Conservation (phyloP, 228 moss, liverwort and hornwort species). For the Sphagnum magellanicum region DNA sequence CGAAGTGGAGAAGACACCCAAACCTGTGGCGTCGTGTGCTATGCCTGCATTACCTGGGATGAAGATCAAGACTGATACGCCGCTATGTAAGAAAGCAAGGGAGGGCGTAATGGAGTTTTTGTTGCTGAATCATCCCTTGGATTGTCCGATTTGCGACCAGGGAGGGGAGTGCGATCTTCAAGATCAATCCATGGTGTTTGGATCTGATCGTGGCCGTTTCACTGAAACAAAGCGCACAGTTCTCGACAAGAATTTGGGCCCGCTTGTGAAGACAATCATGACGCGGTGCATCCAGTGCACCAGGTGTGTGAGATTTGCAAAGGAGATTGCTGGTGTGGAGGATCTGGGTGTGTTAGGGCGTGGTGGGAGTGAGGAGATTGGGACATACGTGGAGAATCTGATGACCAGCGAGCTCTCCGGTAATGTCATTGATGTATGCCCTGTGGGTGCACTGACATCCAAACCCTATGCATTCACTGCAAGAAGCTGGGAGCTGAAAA, state of each 20-base stretch:
- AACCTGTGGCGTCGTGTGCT: conserved; percentile 96
- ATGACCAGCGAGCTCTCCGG: conserved; percentile 94
- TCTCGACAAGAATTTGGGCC: conserved; percentile 86
- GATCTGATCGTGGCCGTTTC: conserved; percentile 87
- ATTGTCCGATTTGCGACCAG: conserved; percentile 98
- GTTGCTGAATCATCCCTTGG: conserved; percentile 93
- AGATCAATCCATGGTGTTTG: conserved; percentile 93
- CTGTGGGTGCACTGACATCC: conserved; percentile 87
- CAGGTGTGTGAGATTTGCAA: conserved; percentile 95
- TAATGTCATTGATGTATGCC: conserved; percentile 89
- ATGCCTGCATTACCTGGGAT: conserved; percentile 93
- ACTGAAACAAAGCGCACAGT: conserved; percentile 68
- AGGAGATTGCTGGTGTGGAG: conserved; percentile 91
- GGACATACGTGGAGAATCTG: conserved; percentile 81
- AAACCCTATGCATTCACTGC: conserved; percentile 82
- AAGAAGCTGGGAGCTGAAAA: conserved; percentile 97
- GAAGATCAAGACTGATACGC: conserved; percentile 92
- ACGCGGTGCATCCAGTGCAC: conserved; percentile 97
- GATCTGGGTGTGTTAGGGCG: conserved; percentile 92
- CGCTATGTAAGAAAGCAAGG: conserved; percentile 71
- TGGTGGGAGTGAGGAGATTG: conserved; percentile 92
- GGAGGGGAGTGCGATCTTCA: conserved; percentile 97
- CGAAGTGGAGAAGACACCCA: conserved; percentile 94
- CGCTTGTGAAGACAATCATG: conserved; percentile 95
- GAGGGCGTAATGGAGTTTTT: conserved; percentile 99